These are phyloP conservation scores for Boletales sp. DNA, from an alignment of 768 basidiomycete genomes.

Conservation along the genomic window DNA sequence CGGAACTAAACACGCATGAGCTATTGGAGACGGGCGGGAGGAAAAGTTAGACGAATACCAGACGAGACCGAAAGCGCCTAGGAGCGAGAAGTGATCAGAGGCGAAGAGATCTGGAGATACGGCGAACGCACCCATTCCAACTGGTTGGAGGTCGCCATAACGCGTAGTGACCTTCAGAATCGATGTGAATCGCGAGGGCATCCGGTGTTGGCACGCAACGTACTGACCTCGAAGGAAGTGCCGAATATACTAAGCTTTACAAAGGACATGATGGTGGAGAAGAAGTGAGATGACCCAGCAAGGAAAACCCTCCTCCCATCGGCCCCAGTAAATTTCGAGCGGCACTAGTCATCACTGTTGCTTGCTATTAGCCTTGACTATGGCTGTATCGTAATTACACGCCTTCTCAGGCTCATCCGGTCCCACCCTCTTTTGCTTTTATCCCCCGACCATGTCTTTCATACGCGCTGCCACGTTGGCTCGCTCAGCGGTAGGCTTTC, in stretches of 20 bases:
- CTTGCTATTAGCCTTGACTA: background rate
- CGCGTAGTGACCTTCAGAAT: slow-evolving; percentile 83
- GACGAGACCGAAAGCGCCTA: slow-evolving; percentile 94
- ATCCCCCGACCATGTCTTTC: slow-evolving; percentile 40
- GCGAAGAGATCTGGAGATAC: slow-evolving; percentile 5
- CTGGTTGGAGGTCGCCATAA: slow-evolving; percentile 98
- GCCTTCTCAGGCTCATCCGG: slow-evolving; percentile 12
- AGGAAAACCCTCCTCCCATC: slow-evolving; percentile 17
- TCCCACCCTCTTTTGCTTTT: background rate
- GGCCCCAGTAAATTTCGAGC: slow-evolving; percentile 8
- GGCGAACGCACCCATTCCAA: slow-evolving; percentile 86
- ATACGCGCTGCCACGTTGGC: slow-evolving; percentile 36
- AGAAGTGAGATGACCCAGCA: slow-evolving; percentile 8
- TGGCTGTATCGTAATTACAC: background rate
- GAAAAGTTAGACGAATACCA: slow-evolving; percentile 52
- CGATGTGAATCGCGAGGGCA: slow-evolving; percentile 15
- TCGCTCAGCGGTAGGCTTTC: slow-evolving; percentile 38
- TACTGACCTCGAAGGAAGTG: slow-evolving; percentile 87
- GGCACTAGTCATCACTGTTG: slow-evolving; percentile 1
- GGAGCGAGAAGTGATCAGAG: slow-evolving; percentile 16
- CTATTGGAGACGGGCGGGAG: background rate
- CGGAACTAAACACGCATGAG: slow-evolving; percentile 55
- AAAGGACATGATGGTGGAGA: slow-evolving; percentile 64
- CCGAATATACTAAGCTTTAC: slow-evolving; percentile 99
- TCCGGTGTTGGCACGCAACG: slow-evolving; percentile 7